Conservation (phyloP, 768 basidiomycete genomes). For the Serendipita sp. region DNA sequence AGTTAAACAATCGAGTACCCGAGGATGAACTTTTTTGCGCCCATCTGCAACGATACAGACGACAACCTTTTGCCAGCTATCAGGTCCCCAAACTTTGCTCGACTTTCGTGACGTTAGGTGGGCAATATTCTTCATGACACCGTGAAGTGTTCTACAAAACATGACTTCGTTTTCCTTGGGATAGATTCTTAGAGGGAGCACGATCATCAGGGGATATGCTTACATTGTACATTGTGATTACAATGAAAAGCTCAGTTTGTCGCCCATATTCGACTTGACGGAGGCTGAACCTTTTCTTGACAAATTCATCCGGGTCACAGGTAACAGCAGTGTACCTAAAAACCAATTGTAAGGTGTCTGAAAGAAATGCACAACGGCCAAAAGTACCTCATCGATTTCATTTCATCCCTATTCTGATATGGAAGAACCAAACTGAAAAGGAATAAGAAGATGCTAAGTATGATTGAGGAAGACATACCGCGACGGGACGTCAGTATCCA, state of each 20-base stretch:
- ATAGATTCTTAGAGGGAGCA: background rate
- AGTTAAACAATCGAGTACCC: constrained; percentile 74
- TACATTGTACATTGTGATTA: constrained; percentile 95
- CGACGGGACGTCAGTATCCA: constrained; percentile 70
- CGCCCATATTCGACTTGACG: constrained; percentile 67
- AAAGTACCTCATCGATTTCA: constrained; percentile 24
- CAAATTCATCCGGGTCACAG: constrained; percentile 86
- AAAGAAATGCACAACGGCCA: constrained; percentile 36
- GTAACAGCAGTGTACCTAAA: constrained; percentile 60
- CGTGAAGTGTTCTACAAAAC: constrained; percentile 87
- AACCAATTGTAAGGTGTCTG: background rate
- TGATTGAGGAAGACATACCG: constrained; percentile 20
- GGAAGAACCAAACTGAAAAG: constrained; percentile 43
- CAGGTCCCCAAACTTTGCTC: constrained; percentile 91
- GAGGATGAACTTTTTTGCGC: constrained; percentile 64
- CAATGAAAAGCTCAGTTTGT: constrained; percentile 80
- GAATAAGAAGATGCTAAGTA: background rate
- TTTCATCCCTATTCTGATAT: constrained; percentile 52
- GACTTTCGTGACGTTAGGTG: constrained; percentile 74
- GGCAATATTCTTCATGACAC: constrained; percentile 85
- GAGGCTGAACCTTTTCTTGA: constrained; percentile 64
- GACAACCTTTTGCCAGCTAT: constrained; percentile 97
- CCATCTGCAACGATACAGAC: constrained; percentile 86
- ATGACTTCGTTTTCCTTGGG: constrained; percentile 70
- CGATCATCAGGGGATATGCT: constrained; percentile 16